Evolutionary conservation across 2,329 filamentous ascomycete species (phyloP), one percentile per base, ranked within the genome.

Genomic region (Ceratocystis huliohia): DNA sequence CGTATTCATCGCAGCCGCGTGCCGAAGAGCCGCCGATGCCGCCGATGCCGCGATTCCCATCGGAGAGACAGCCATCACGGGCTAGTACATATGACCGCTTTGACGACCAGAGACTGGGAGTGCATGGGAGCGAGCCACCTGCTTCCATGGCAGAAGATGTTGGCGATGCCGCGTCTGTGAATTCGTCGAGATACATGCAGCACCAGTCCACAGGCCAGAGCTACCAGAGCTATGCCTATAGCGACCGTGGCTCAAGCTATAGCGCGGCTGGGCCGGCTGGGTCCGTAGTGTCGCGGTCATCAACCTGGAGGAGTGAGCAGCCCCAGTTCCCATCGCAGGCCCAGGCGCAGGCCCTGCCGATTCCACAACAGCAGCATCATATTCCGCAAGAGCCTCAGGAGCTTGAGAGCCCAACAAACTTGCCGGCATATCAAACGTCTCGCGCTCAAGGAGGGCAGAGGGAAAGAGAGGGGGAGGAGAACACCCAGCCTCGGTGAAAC

Each of bases 401-500:
- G 28, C 56, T 59, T 17, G 56, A 59, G n/a, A 37, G 56, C 8
- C 56, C 56, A 15, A 59, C 56, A n/a, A 59, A 59, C 25, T n/a
- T 59, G 6, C 25, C 56, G 28, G 28, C 17, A 13, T n/a, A 59
- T 37, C 15, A 59, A 17, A 59, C 15, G 8, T 33, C 56, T n/a
- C 5, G 13, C 56, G 33, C 4, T 20, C 8, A 59, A 33, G 56
- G 37, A 41, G 10, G 37, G 37, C 37, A 13, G 28, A 37, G 7
- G 25, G 22, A 15, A 2, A n/a, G 25, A 25, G n/a, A 33, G 17
- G 53, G 5, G 13, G 30, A 59, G n/a, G 56, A 37, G 15, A 25
- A n/a, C 8, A n/a, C 17, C 15, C 15, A 3, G 56, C 56, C 25
- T 28, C 10, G 25, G 20, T 59, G 56, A 59, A 37, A 37, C 56